Evolutionary conservation across 1,139 yeast genomes (phyloP).

Genomic region (Geotrichum candidum): DNA sequence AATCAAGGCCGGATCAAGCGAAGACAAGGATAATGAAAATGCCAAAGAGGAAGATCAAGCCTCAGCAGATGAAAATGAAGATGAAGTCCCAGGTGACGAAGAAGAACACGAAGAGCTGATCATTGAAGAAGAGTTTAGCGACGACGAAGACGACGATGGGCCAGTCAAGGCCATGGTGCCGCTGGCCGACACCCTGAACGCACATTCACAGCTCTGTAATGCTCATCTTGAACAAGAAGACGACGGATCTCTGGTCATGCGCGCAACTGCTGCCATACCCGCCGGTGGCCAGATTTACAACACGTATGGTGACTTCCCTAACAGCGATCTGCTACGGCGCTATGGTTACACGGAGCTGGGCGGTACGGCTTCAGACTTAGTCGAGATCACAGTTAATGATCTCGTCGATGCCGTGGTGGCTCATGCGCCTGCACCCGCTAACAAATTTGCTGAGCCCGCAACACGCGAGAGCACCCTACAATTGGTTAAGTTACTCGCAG

Average conservation of each 20-base stretch:
- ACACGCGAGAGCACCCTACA: constrained; percentile 14
- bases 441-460: constrained; percentile 18
- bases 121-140: constrained; percentile 34
- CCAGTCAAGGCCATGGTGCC: constrained; percentile 85
- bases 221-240: constrained; percentile 49
- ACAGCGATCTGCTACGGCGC: constrained; percentile 77
- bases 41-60: constrained; percentile 35
- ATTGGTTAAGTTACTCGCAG: constrained; percentile 9
- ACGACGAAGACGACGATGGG: constrained; percentile 40
- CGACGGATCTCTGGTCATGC: constrained; percentile 51
- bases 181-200: constrained; percentile 82
- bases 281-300: constrained; percentile 74
- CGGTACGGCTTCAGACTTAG: constrained; percentile 76
- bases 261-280: constrained; percentile 54
- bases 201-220: constrained; percentile 73
- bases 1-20: constrained; percentile 18
- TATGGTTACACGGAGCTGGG: constrained; percentile 83
- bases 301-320: constrained; percentile 87
- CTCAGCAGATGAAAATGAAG: constrained; percentile 35
- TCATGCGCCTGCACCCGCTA: constrained; percentile 19
- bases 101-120: constrained; percentile 28
- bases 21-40: constrained; percentile 12
- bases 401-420: constrained; percentile 22
- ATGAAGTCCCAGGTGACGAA: constrained; percentile 32
- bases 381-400: constrained; percentile 46